These are phyloP conservation scores for Puya raimondii DNA, from an alignment of 176 grass and related monocot genomes.

Conservation along the genomic window DNA sequence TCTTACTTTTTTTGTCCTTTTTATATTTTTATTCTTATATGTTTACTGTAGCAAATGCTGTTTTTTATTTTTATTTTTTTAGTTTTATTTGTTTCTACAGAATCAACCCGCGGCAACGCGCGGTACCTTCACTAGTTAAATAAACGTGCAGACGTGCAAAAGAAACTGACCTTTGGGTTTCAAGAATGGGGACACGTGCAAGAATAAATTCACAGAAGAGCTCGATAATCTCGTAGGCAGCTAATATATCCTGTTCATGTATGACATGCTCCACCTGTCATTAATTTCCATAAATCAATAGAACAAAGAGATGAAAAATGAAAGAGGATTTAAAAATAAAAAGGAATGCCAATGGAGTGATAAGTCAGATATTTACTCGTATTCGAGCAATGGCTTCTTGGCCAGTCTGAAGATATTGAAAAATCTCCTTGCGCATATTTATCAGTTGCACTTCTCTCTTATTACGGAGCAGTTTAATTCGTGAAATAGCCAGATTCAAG, in stretches of 20 bases:
- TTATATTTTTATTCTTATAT: too few relatives aligned
- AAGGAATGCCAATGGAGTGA: neutral
- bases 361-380: slow-evolving; percentile 31
- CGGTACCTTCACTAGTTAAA: too few relatives aligned
- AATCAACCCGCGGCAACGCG: too few relatives aligned
- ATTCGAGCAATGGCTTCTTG: slow-evolving; percentile 89
- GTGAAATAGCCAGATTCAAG: slow-evolving; percentile 90
- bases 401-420: slow-evolving; percentile 82
- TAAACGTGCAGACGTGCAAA: neutral
- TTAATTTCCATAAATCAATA: slow-evolving; percentile 21
- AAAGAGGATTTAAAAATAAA: neutral
- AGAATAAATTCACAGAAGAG: slow-evolving; percentile 98
- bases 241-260: slow-evolving; percentile 87
- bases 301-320: neutral
- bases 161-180: slow-evolving; percentile 67
- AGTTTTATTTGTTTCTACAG: too few relatives aligned
- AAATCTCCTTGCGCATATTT: slow-evolving; percentile 90
- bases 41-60: too few relatives aligned
- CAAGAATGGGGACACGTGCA: slow-evolving; percentile 73
- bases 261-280: slow-evolving; percentile 88
- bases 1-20: too few relatives aligned
- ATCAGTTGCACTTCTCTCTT: slow-evolving; percentile 82
- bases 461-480: slow-evolving; percentile 96
- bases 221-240: slow-evolving; percentile 93
- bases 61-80: too few relatives aligned